Evolutionary conservation across 73 alveolate species (phyloP).

Genomic region (Durusdinium trenchii): DNA sequence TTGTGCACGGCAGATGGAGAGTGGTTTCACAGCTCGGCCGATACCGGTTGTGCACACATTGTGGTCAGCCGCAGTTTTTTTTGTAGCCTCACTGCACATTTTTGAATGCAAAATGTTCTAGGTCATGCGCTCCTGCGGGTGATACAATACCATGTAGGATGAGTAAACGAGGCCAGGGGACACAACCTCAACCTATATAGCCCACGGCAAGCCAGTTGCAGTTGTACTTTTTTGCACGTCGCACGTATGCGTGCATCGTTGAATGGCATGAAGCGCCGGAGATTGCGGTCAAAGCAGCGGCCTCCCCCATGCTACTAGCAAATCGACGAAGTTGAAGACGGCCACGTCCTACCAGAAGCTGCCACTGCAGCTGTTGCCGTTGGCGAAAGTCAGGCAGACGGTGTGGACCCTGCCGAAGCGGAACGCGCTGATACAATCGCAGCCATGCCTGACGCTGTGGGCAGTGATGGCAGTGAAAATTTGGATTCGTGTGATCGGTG

Average conservation of each 20-base stretch:
- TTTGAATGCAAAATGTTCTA: not conserved
- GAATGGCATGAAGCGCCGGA: slow-evolving; percentile 10
- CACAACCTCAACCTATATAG: not conserved
- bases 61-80: too few relatives aligned
- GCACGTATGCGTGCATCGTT: not conserved
- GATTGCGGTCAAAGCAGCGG: not conserved
- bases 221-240: not conserved
- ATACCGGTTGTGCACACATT: too few relatives aligned
- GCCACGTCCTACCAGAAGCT: not conserved
- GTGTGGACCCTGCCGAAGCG: not conserved
- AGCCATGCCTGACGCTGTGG: not conserved
- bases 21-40: too few relatives aligned
- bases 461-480: not conserved
- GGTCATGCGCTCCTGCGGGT: not conserved
- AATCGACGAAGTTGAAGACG: not conserved
- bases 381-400: not conserved
- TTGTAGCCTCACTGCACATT: too few relatives aligned
- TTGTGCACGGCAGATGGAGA: too few relatives aligned
- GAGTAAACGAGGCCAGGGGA: not conserved
- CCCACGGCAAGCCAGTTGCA: not conserved
- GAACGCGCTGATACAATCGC: not conserved
- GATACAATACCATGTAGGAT: not conserved
- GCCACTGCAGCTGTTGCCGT: not conserved
- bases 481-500: not conserved
- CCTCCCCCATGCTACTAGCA: not conserved